Evolutionary conservation across 495 filamentous ascomycete species (phyloP).

Genomic region (Trichoderma erinaceum): DNA sequence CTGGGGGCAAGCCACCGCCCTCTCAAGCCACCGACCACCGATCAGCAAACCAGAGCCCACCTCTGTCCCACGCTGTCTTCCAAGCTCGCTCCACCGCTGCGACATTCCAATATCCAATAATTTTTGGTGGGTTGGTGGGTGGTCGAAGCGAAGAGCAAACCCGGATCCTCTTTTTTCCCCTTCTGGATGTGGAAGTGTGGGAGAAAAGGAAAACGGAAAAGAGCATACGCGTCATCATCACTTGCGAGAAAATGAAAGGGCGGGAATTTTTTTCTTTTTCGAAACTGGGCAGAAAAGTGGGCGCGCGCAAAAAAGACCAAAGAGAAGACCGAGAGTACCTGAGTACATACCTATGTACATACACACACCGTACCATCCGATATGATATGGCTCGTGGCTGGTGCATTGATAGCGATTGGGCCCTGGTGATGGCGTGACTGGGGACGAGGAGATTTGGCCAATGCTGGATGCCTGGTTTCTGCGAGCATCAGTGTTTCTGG

Average conservation of each 20-base stretch:
- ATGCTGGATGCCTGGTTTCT: not conserved
- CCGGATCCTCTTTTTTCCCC: not conserved
- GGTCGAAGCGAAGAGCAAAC: not conserved
- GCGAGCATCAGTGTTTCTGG: not conserved
- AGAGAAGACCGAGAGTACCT: too few relatives aligned
- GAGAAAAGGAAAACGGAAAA: too few relatives aligned
- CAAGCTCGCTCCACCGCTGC: not conserved
- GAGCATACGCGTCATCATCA: too few relatives aligned
- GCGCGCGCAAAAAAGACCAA: too few relatives aligned
- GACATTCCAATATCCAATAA: not conserved
- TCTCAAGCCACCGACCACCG: not conserved
- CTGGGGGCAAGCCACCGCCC: not conserved
- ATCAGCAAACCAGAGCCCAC: conserved; percentile 8
- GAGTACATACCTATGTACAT: too few relatives aligned
- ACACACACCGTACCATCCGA: not conserved
- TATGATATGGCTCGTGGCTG: conserved; percentile 7
- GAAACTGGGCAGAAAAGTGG: too few relatives aligned
- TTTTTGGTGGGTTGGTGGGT: not conserved
- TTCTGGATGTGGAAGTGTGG: too few relatives aligned
- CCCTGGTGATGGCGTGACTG: conserved; percentile 11
- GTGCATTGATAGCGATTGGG: conserved; percentile 12
- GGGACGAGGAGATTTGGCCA: not conserved
- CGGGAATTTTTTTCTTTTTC: not conserved
- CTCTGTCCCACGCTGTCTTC: not conserved
- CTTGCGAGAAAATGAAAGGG: not conserved